phyloP scores from a whole-genome alignment of 345 rosid genomes.

The Pelargonium nanum region DNA sequence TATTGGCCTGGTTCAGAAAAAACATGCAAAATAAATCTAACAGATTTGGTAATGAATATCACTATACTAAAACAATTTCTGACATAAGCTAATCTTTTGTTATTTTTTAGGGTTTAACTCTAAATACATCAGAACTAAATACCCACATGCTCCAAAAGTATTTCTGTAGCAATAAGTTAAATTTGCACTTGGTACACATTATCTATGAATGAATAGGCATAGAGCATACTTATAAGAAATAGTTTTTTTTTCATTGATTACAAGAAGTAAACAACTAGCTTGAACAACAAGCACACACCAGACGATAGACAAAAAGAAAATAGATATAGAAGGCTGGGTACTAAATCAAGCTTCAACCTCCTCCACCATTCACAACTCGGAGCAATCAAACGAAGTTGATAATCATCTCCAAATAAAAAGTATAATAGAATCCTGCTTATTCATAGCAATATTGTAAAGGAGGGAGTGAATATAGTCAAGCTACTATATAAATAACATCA shows the following conservation, averaged over 20 bases:
- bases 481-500: conserved; percentile 11
- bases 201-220: not conserved
- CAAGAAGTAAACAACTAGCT: not conserved
- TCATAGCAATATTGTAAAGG: not conserved
- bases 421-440: not conserved
- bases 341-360: not conserved
- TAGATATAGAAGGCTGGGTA: not conserved
- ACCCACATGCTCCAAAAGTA: not conserved
- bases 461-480: conserved; percentile 1
- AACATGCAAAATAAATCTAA: conserved; percentile 3
- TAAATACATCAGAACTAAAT: not conserved
- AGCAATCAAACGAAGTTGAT: not conserved
- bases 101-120: no score
- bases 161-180: not conserved
- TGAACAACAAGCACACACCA: not conserved
- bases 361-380: not conserved
- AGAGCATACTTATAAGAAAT: not conserved
- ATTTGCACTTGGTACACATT: not conserved
- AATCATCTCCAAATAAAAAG: conserved; percentile 4
- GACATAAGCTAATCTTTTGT: no score
- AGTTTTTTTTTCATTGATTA: no score
- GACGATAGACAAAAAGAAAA: not conserved
- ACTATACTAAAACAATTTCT: not conserved
- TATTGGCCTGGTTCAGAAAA: conserved; percentile 53
- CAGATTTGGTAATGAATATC: not conserved